phyloP scores from a whole-genome alignment of 1,139 yeast species.

The Suhomyces terraborum region DNA sequence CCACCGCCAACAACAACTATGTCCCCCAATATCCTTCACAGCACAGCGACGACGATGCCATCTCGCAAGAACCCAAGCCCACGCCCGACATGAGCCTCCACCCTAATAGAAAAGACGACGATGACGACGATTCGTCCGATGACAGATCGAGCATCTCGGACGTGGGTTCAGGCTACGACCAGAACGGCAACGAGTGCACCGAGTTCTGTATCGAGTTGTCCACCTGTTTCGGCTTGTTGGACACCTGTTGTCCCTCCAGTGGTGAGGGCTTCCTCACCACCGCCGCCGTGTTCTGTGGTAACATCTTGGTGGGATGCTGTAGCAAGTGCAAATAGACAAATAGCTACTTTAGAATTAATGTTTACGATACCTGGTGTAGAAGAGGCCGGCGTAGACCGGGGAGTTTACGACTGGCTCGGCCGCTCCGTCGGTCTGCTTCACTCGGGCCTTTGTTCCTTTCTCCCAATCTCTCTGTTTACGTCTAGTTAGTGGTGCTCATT shows the following conservation, averaged over 20 bases:
- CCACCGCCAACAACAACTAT: background rate
- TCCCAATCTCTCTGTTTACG: background rate
- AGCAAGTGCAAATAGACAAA: slow-evolving; percentile 22
- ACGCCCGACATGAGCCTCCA: slow-evolving; percentile 13
- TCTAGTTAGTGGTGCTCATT: no score
- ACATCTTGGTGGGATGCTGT: slow-evolving; percentile 38
- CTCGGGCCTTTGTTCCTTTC: background rate
- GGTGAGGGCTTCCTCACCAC: slow-evolving; percentile 46
- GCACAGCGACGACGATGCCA: slow-evolving; percentile 6
- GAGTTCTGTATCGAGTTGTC: slow-evolving; percentile 45
- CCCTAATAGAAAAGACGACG: slow-evolving; percentile 2
- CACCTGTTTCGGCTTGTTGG: slow-evolving; percentile 46
- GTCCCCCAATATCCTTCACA: background rate
- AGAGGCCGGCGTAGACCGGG: no score
- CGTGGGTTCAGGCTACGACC: slow-evolving; percentile 38
- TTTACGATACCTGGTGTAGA: background rate
- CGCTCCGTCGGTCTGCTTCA: no score
- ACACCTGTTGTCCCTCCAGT: slow-evolving; percentile 43
- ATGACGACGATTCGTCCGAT: slow-evolving; percentile 6
- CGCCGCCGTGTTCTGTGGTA: slow-evolving; percentile 42
- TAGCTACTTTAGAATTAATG: slow-evolving; percentile 3
- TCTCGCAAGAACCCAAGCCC: slow-evolving; percentile 14
- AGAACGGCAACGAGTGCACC: slow-evolving; percentile 43
- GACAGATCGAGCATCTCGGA: slow-evolving; percentile 24
- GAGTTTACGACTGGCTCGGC: no score